Percentiles rank a stretch among this genome's conserved stretches.
Conservation (phyloP, 768 basidiomycete species). For the Psilocybe azurescens region DNA sequence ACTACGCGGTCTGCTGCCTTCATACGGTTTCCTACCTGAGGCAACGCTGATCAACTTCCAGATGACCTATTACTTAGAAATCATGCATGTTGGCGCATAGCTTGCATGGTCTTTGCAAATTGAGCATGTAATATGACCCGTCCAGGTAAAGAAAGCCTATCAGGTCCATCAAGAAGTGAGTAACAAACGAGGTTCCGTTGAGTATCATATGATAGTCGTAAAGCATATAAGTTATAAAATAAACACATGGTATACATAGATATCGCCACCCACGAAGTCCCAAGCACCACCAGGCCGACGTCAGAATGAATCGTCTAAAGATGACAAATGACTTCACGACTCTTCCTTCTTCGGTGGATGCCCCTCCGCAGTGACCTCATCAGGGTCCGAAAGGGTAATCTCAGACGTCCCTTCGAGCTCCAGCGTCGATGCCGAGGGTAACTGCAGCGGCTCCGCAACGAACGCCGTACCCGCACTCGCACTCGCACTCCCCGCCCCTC, state of each 20-base stretch:
- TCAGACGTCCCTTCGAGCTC: conserved; percentile 11
- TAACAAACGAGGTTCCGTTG: neutral
- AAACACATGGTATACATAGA: neutral
- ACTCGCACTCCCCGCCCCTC: neutral
- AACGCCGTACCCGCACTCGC: neutral
- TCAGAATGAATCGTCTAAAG: neutral
- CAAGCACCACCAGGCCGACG: no score
- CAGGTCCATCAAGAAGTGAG: no score
- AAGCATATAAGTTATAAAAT: neutral
- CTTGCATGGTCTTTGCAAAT: neutral
- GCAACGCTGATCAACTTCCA: neutral
- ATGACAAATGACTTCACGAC: neutral
- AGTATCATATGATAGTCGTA: neutral
- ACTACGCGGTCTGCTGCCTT: no score
- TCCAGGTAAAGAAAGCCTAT: neutral
- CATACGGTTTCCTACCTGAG: neutral
- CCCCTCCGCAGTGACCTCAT: neutral
- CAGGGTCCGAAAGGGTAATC: conserved; percentile 10
- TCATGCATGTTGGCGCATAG: neutral
- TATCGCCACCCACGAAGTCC: no score
- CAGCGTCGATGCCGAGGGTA: neutral
- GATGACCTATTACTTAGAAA: neutral
- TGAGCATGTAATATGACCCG: neutral
- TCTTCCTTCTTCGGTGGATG: neutral
- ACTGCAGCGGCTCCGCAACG: conserved; percentile 15